Evolutionary conservation across 345 rosid genomes (phyloP).

Genomic region (Acer saccharum): DNA sequence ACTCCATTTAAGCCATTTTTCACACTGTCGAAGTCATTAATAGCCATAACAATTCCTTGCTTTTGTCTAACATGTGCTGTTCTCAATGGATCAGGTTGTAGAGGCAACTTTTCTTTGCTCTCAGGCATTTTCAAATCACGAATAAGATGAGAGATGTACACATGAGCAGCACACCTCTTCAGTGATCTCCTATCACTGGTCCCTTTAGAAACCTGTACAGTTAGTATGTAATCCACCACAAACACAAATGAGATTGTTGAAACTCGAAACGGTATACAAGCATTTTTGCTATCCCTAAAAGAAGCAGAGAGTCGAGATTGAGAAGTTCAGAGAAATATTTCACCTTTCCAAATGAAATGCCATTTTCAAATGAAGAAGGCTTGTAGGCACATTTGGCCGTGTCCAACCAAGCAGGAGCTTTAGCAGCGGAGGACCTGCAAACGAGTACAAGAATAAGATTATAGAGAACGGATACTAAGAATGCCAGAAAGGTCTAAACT

Average conservation of each 20-base stretch:
- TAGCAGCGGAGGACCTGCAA: conserved; percentile 48
- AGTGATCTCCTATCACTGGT: conserved; percentile 31
- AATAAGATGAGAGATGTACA: conserved; percentile 65
- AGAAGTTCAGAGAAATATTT: not conserved
- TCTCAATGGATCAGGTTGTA: conserved; percentile 29
- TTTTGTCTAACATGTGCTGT: conserved; percentile 36
- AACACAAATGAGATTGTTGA: conserved; percentile 11
- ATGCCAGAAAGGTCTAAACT: not conserved
- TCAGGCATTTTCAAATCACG: conserved; percentile 36
- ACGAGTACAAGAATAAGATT: conserved; percentile 9
- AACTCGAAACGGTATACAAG: not conserved
- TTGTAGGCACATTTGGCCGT: conserved; percentile 37
- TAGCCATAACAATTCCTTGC: conserved; percentile 28
- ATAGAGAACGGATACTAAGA: not conserved
- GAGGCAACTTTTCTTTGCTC: conserved; percentile 34
- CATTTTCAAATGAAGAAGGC: conserved; percentile 30
- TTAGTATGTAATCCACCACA: conserved; percentile 16
- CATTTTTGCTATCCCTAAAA: not conserved
- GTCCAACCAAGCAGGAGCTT: conserved; percentile 62
- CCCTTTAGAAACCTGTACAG: conserved; percentile 36
- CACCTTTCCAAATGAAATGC: conserved; percentile 45
- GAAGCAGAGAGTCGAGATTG: not conserved
- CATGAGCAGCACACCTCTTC: conserved; percentile 68
- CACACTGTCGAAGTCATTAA: conserved; percentile 22
- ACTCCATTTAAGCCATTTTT: conserved; percentile 30